phyloP scores from a whole-genome alignment of 2,329 filamentous ascomycete species.

The Colletotrichum trifolii region DNA sequence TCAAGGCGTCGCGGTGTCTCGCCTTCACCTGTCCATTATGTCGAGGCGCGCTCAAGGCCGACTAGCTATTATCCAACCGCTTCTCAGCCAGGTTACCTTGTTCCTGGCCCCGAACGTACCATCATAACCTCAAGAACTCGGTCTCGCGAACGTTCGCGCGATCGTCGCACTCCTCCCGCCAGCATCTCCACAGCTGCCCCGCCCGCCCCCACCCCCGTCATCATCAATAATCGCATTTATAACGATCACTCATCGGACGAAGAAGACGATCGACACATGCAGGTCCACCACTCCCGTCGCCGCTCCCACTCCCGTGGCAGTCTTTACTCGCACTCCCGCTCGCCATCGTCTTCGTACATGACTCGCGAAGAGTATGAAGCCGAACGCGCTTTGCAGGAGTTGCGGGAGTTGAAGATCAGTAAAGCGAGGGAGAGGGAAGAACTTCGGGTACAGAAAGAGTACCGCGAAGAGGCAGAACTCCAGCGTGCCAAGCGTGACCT shows the following conservation, averaged over 20 bases:
- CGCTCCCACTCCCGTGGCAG: conserved; percentile 43
- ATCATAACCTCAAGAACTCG: conserved; percentile 55
- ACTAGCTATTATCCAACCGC: conserved; percentile 55
- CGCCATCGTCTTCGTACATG: conserved; percentile 51
- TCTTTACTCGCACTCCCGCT: conserved; percentile 43
- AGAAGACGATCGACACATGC: conserved; percentile 47
- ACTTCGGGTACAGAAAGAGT: conserved; percentile 52
- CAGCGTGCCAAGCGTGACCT: conserved; percentile 61
- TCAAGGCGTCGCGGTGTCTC: conserved; percentile 52
- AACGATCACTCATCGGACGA: conserved; percentile 60
- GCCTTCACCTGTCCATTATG: conserved; percentile 57
- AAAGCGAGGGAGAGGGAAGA: conserved; percentile 54
- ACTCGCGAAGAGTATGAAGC: conserved; percentile 56
- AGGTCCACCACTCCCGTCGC: conserved; percentile 43
- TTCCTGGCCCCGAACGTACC: conserved; percentile 55
- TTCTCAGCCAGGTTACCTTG: conserved; percentile 51
- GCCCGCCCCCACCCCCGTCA: conserved; percentile 55
- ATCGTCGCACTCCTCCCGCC: conserved; percentile 56
- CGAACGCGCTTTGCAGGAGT: conserved; percentile 53
- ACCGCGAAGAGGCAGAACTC: conserved; percentile 60
- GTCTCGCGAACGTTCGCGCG: conserved; percentile 56
- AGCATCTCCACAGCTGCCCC: conserved; percentile 41
- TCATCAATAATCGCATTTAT: conserved; percentile 69
- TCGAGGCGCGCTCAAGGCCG: conserved; percentile 52
- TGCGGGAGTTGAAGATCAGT: conserved; percentile 57